Base-by-base conservation (phyloP, 2,329 filamentous ascomycete genomes). In the Albifimbria verrucaria region DNA sequence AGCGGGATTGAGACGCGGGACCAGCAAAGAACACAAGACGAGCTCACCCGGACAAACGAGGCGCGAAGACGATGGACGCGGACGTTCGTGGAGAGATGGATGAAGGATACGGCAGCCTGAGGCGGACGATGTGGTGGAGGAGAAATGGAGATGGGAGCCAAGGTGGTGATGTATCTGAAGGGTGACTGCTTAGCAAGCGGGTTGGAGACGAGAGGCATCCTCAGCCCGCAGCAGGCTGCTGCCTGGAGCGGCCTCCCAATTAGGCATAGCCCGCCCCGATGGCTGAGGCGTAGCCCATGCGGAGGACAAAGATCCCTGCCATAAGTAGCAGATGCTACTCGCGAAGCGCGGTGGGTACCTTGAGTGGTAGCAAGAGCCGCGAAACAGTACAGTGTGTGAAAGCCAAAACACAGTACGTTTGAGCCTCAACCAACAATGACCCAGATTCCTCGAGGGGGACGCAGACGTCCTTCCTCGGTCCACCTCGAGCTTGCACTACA, bases 181-280 rank as follows among this genome's bases (percentile, higher is more conserved):
- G 28, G 20, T 41, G 20, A 28, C 11, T 60, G 62, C 62, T 65
- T 64, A 65, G 62, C 62, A 65, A 65, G 59, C 59, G 48, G 52
- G 15, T 39, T 49, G 52, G 59, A 39, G 10, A 48, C n/a, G 56
- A 54, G 48, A 28, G 49, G 23, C 49, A 28, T 47, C 47, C 62
- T 63, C 62, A 66, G 62, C 62, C 66, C 59, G 54, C 59, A 52
- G 58, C 50, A 59, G 60, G 61, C 67, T 70, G 67, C 65, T 69
- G 67, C 67, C 67, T 69, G 56, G 62, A 65, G 47, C 46, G 22
- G 28, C 43, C 18, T 49, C 49, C 51, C 57, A 59, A 67, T 56
- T 43, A 48, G 49, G 57, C 10, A 39, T 62, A 63, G 61, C 39
- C 50, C 47, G 42, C 49, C 48, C 50, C 44, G 46, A 53, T 54